These are phyloP conservation scores for Alternaria brassicae DNA, from an alignment of 2,329 filamentous ascomycete species.

Conservation along the genomic window DNA sequence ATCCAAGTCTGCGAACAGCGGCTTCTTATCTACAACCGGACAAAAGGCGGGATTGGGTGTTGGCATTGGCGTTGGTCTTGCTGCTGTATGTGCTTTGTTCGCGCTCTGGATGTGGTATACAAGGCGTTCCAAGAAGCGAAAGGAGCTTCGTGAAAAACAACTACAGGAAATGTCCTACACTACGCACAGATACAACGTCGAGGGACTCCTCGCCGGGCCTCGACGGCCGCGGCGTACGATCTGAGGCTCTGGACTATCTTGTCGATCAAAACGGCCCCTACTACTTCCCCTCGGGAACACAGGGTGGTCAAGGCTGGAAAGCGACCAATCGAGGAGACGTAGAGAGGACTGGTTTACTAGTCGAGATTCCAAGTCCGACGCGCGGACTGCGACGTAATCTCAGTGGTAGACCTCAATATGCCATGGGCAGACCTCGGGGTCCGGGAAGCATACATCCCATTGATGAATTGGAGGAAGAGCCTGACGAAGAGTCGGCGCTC, in stretches of 20 bases:
- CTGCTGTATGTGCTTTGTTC: slow-evolving; percentile 52
- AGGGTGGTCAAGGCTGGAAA: slow-evolving; percentile 44
- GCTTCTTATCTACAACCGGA: slow-evolving; percentile 52
- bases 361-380: slow-evolving; percentile 58
- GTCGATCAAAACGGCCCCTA: slow-evolving; percentile 36
- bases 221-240: slow-evolving; percentile 51
- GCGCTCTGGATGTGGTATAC: slow-evolving; percentile 58
- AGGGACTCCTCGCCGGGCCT: slow-evolving; percentile 49
- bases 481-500: slow-evolving; percentile 26
- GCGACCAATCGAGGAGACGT: slow-evolving; percentile 44
- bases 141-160: slow-evolving; percentile 60
- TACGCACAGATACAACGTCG: slow-evolving; percentile 55
- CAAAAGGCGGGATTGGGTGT: slow-evolving; percentile 56
- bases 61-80: slow-evolving; percentile 55
- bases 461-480: slow-evolving; percentile 66
- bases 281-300: slow-evolving; percentile 33
- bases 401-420: slow-evolving; percentile 51
- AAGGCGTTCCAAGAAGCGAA: slow-evolving; percentile 50
- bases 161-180: slow-evolving; percentile 61
- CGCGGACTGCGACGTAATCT: slow-evolving; percentile 55
- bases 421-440: slow-evolving; percentile 58
- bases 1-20: slow-evolving; percentile 26
- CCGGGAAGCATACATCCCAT: slow-evolving; percentile 68
- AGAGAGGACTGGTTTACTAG: slow-evolving; percentile 56
- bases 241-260: slow-evolving; percentile 47